phyloP scores from a whole-genome alignment of 768 basidiomycete genomes.

The Filobasidium wieringae region DNA sequence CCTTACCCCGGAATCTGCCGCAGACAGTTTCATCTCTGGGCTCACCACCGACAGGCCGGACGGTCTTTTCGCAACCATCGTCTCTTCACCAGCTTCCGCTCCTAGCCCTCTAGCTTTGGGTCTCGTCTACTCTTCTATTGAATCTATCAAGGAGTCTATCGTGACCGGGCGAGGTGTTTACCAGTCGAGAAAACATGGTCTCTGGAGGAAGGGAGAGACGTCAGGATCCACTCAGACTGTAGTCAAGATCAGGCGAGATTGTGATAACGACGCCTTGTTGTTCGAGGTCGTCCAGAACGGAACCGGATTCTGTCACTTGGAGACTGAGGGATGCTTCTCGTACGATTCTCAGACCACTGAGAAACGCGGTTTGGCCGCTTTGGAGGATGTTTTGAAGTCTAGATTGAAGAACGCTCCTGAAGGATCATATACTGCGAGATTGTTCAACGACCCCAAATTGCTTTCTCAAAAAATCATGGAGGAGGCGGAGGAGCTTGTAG shows the following conservation, averaged over 20 bases:
- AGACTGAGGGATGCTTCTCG: conserved; percentile 69
- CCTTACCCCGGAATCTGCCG: conserved; percentile 49
- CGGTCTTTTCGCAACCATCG: conserved; percentile 83
- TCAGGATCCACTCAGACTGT: conserved; percentile 88
- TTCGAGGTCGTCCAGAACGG: conserved; percentile 79
- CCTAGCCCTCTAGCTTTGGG: conserved; percentile 54
- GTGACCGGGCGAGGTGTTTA: conserved; percentile 82
- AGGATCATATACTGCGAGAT: conserved; percentile 78
- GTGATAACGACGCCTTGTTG: conserved; percentile 83
- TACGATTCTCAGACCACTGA: conserved; percentile 26
- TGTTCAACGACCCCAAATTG: conserved; percentile 72
- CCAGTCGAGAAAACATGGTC: conserved; percentile 86
- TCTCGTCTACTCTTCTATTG: conserved; percentile 83
- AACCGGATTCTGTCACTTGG: conserved; percentile 84
- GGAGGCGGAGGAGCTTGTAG: conserved; percentile 93
- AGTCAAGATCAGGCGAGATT: conserved; percentile 69
- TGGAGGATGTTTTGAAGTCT: conserved; percentile 65
- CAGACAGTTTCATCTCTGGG: conserved; percentile 74
- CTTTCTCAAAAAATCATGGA: conserved; percentile 91
- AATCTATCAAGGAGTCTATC: conserved; percentile 78
- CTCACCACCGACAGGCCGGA: conserved; percentile 76
- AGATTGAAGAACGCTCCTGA: conserved; percentile 66
- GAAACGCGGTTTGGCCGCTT: conserved; percentile 59
- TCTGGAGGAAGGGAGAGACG: conserved; percentile 95
- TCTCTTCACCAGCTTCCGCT: conserved; percentile 42